A percentile compares a stretch with the other conserved stretches of the same genome.
Evolutionary conservation across 495 filamentous ascomycete genomes (phyloP).

Genomic region (Articulospora tetracladia): DNA sequence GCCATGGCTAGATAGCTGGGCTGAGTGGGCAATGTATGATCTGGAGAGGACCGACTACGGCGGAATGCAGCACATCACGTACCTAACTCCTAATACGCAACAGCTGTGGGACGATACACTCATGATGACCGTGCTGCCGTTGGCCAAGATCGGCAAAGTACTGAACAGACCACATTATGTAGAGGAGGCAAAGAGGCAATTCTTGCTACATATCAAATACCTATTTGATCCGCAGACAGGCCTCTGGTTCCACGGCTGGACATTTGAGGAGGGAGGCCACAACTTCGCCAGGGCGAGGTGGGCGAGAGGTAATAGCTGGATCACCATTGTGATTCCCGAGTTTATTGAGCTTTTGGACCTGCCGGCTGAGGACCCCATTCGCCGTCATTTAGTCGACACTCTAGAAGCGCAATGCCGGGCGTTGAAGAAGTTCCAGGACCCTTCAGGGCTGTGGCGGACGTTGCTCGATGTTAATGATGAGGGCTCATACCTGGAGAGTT

Average conservation of each 20-base stretch:
- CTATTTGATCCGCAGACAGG: conserved; percentile 63
- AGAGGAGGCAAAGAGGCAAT: conserved; percentile 67
- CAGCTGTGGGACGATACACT: conserved; percentile 76
- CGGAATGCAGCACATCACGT: conserved; percentile 73
- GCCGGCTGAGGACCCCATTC: conserved; percentile 50
- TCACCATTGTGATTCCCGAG: conserved; percentile 70
- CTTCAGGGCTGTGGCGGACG: conserved; percentile 61
- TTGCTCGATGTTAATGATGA: conserved; percentile 56
- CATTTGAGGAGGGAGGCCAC: conserved; percentile 61
- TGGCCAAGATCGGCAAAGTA: conserved; percentile 69
- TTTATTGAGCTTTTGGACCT: conserved; percentile 63
- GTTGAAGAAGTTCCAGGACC: conserved; percentile 47
- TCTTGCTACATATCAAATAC: conserved; percentile 67
- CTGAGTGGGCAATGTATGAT: conserved; percentile 71
- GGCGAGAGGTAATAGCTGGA: conserved; percentile 61
- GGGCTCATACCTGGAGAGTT: conserved; percentile 62
- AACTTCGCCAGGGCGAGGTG: conserved; percentile 67
- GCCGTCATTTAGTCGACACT: conserved; percentile 52
- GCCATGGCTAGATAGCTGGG: conserved; percentile 70
- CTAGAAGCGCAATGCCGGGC: conserved; percentile 59
- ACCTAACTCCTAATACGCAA: conserved; percentile 57
- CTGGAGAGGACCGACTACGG: conserved; percentile 62
- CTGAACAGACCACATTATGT: conserved; percentile 61
- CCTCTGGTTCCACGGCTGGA: conserved; percentile 73
- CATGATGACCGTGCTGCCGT: conserved; percentile 76